Evolutionary conservation across 441 rosid species (phyloP).

Genomic region (Iberis amara): DNA sequence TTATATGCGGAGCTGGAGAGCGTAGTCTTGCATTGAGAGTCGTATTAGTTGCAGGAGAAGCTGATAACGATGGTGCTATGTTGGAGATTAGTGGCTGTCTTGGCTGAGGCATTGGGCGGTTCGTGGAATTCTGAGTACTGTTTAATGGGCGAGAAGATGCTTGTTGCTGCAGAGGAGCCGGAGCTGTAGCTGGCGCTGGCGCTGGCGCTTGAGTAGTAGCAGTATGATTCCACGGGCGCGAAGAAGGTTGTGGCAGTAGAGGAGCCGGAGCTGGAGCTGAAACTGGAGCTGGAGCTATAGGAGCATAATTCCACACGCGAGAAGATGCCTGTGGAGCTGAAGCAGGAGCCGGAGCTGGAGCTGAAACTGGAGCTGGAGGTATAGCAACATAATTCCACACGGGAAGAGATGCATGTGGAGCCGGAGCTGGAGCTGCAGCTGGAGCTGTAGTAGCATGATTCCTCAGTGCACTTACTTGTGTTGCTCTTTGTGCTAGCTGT

Average conservation of each 20-base stretch:
- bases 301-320: too few relatives aligned
- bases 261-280: too few relatives aligned
- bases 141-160: constrained; percentile 26
- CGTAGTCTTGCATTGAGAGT: constrained; percentile 35
- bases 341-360: not conserved
- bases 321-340: too few relatives aligned
- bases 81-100: constrained; percentile 50
- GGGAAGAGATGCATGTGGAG: constrained; percentile 25
- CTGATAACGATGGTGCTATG: constrained; percentile 37
- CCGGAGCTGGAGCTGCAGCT: constrained; percentile 19
- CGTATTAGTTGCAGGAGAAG: constrained; percentile 28
- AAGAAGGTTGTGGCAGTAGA: too few relatives aligned
- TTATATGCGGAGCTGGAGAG: constrained; percentile 59
- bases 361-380: constrained; percentile 8
- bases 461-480: constrained; percentile 36
- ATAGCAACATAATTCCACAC: not conserved
- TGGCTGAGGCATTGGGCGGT: constrained; percentile 32
- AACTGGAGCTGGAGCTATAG: too few relatives aligned
- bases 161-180: constrained; percentile 17
- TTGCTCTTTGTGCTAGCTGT: constrained; percentile 42
- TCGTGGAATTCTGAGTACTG: constrained; percentile 23
- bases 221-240: constrained; percentile 29
- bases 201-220: not conserved
- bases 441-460: constrained; percentile 15
- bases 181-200: constrained; percentile 22